These are phyloP conservation scores for Fusarium verticillioides DNA, from an alignment of 2,329 filamentous ascomycete species.

Conservation along the genomic window DNA sequence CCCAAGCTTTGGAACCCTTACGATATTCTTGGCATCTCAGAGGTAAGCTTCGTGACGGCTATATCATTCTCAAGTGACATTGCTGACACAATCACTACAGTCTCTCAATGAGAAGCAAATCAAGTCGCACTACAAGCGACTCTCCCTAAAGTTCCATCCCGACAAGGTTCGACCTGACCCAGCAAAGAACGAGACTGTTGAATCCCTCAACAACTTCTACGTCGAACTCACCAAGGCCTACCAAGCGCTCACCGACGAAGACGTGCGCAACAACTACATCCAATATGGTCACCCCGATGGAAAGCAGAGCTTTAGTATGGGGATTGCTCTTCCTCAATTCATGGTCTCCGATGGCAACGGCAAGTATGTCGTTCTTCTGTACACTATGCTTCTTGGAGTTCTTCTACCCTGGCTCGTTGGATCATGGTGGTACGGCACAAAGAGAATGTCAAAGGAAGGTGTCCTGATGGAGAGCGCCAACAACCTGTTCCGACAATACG, in stretches of 20 bases:
- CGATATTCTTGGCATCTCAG: slow-evolving; percentile 87
- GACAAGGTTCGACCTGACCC: slow-evolving; percentile 90
- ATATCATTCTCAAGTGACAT: not conserved
- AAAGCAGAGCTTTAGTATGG: slow-evolving; percentile 98
- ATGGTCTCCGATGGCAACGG: slow-evolving; percentile 94
- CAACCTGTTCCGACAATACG: slow-evolving; percentile 92
- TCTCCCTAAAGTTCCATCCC: slow-evolving; percentile 89
- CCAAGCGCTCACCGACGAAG: slow-evolving; percentile 97
- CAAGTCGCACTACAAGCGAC: slow-evolving; percentile 87
- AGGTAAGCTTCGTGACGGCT: slow-evolving; percentile 62
- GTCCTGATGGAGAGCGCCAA: slow-evolving; percentile 94
- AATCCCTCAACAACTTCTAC: slow-evolving; percentile 86
- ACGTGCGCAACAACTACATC: slow-evolving; percentile 95
- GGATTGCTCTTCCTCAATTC: slow-evolving; percentile 93
- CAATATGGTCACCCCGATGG: slow-evolving; percentile 97
- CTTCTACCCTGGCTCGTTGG: slow-evolving; percentile 93
- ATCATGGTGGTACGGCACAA: slow-evolving; percentile 98
- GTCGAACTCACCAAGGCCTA: slow-evolving; percentile 98
- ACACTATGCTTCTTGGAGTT: slow-evolving; percentile 88
- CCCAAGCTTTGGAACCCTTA: slow-evolving; percentile 96
- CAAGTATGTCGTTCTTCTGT: slow-evolving; percentile 93
- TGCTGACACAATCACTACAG: slow-evolving; percentile 53
- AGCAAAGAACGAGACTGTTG: slow-evolving; percentile 87
- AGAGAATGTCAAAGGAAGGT: slow-evolving; percentile 91
- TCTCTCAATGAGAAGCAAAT: slow-evolving; percentile 89